These are phyloP conservation scores for Pyrenophora seminiperda DNA, from an alignment of 2,329 filamentous ascomycete genomes.

Conservation along the genomic window DNA sequence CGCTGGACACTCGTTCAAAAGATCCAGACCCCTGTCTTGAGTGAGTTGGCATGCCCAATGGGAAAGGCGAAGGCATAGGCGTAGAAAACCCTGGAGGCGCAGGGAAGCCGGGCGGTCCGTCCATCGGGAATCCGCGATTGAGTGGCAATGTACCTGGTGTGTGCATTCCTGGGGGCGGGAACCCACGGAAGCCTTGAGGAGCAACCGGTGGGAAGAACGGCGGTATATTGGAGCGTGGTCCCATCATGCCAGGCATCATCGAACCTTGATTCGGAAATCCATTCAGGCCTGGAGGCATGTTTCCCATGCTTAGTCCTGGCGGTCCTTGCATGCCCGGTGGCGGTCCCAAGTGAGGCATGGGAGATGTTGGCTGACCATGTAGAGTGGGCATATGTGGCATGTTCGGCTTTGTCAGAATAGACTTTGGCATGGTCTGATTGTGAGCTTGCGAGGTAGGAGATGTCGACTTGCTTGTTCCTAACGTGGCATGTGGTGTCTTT, in stretches of 20 bases:
- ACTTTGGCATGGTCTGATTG: slow-evolving; percentile 68
- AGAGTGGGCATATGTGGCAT: slow-evolving; percentile 56
- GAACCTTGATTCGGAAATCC: slow-evolving; percentile 58
- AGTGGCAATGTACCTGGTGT: slow-evolving; percentile 61
- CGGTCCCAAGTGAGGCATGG: slow-evolving; percentile 67
- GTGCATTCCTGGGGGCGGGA: slow-evolving; percentile 65
- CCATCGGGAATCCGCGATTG: slow-evolving; percentile 60
- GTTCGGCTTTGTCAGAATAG: slow-evolving; percentile 63
- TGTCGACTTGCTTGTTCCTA: slow-evolving; percentile 57
- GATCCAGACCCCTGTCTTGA: slow-evolving; percentile 76
- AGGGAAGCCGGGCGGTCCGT: slow-evolving; percentile 55
- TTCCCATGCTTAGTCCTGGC: slow-evolving; percentile 53
- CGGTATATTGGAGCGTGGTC: slow-evolving; percentile 60
- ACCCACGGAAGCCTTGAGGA: slow-evolving; percentile 59
- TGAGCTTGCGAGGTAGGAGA: slow-evolving; percentile 69
- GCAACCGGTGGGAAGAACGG: slow-evolving; percentile 60
- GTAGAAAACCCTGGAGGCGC: slow-evolving; percentile 47
- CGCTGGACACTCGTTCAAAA: slow-evolving; percentile 57
- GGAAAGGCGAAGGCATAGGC: slow-evolving; percentile 45
- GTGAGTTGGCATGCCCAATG: slow-evolving; percentile 61
- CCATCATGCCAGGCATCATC: slow-evolving; percentile 59
- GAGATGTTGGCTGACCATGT: slow-evolving; percentile 64
- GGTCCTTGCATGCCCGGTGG: slow-evolving; percentile 64
- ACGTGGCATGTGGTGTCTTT: slow-evolving; percentile 64
- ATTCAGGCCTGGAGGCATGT: slow-evolving; percentile 56